Base-by-base conservation (phyloP, 2,329 filamentous ascomycete species). In the Juglanconis juglandina region DNA sequence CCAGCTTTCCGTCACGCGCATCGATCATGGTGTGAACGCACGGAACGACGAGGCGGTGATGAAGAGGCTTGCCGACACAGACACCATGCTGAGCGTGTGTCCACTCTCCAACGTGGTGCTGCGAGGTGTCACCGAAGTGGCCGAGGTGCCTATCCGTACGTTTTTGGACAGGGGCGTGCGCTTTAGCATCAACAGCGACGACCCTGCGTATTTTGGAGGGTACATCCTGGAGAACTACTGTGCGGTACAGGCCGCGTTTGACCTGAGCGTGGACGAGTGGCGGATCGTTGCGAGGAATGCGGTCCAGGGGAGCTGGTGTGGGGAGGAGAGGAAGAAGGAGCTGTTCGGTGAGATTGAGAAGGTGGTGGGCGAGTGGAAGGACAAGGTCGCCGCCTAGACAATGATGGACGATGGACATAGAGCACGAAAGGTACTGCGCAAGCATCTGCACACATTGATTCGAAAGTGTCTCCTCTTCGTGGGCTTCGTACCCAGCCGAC, bases 211-310 rank as follows among this genome's bases (percentile, higher is more conserved):
- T 69, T 92, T 93, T 75, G 88, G 88, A 3, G 87, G 85, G 0
- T 92, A 91, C 71, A 84, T 92, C 56, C 75, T 89, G 55, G 87
- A 90, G 67, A 92, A 92, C 66, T 92, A 89, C 73, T 88, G 85
- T 67, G 87, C 87, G 1, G 87, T 93, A 35, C 89, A 93, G 71
- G 86, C 91, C 47, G 85, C 87, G 0, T 91, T 91, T 71, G 70
- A 75, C 4, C 72, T 93, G 65, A 80, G 72, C 30, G 73, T 86
- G 4, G 72, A 75, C n/a, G 88, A 93, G 63, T 92, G 89, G 90
- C 79, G 76, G 65, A 73, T 69, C 5, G 87, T 93, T 67, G 85
- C 82, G 10, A 77, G 78, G 64, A 83, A 83, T 42, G 79, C 83
- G 24, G 85, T 92, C 10, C 76, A 83, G 63, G 87, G 86, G 32